Base-by-base conservation (phyloP, 495 filamentous ascomycete species). In the Sabuloglossum arenarium region DNA sequence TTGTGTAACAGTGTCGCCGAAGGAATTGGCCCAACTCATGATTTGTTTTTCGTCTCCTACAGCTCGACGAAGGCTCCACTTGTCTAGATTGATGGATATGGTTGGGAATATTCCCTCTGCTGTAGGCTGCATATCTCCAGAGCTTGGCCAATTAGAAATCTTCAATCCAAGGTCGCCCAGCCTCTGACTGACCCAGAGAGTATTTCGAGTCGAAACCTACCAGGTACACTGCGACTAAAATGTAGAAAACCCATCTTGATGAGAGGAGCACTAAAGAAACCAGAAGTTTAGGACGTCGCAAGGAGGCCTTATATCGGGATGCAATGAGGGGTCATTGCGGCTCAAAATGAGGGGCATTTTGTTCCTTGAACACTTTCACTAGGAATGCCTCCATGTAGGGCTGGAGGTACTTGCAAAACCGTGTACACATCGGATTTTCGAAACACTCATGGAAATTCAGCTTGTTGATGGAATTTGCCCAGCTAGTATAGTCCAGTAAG, bases 301-400 rank as follows among this genome's bases (percentile, higher is more conserved):
- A 16, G 4, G 34, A 39, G 21, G 24, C 23, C 47, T 30, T 30
- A 14, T 51, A 51, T 51, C 9, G 47, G 28, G 47, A 23, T 21
- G 47, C 28, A 51, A 51, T 51, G 47, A 51, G 47, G 47, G 47
- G 47, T 51, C 25, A 19, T 51, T 51, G 47, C 23, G 47, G 47
- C 47, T 51, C 28, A 51, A 51, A 51, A 51, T 51, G 47, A 51
- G 47, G 47, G 47, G 47, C 47, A 51, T 51, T 51, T 27, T n/a
- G 16, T 19, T 29, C 47, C 23, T 29, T 27, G 21, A 27, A 51
- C 47, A 10, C 6, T 19, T 51, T 30, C 24, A 8, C 11, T 30
- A 0, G 47, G 28, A 30, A 29, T 27, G 28, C 23, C 28, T 11
- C 47, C 47, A 51, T 51, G 12, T 51, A 51, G 47, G 47, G 47